These are phyloP conservation scores for Teratosphaeria zuluensis DNA, from an alignment of 2,329 filamentous ascomycete species.

Conservation along the genomic window DNA sequence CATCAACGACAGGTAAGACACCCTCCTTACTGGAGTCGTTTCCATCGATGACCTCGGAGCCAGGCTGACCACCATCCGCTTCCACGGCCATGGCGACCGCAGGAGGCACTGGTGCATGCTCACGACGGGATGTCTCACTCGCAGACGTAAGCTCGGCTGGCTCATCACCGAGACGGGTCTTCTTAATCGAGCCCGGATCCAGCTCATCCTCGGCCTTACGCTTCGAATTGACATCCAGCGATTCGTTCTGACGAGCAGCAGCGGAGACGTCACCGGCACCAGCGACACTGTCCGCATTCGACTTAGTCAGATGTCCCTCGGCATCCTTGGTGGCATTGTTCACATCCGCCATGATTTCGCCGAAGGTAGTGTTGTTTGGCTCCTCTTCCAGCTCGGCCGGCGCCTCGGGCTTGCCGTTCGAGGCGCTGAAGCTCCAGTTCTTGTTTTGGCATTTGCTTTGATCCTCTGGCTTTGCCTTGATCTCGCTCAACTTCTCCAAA, in stretches of 20 bases:
- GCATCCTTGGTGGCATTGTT: constrained; percentile 14
- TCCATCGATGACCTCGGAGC: constrained; percentile 2
- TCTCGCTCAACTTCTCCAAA: constrained; percentile 81
- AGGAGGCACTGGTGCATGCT: constrained; percentile 14
- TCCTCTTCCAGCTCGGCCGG: constrained; percentile 9
- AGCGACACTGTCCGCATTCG: background rate
- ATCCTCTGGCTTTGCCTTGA: constrained; percentile 64
- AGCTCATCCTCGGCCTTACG: constrained; percentile 31
- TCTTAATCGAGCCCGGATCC: constrained; percentile 28
- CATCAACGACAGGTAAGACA: constrained; percentile 4
- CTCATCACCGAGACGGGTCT: constrained; percentile 16
- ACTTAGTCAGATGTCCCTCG: constrained; percentile 5
- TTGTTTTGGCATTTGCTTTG: constrained; percentile 35
- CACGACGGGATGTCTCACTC: constrained; percentile 3
- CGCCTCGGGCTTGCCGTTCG: constrained; percentile 5
- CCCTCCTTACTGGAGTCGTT: constrained; percentile 1
- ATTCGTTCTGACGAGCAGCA: constrained; percentile 9
- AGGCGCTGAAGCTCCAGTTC: constrained; percentile 17
- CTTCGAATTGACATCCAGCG: constrained; percentile 18
- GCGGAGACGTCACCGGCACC: constrained; percentile 3
- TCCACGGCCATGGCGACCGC: constrained; percentile 11
- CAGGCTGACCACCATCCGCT: constrained; percentile 10
- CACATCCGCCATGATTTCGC: constrained; percentile 34
- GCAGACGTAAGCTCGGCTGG: constrained; percentile 12
- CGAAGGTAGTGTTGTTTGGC: constrained; percentile 17